Evolutionary conservation across 768 basidiomycete species (phyloP), one percentile per base, ranked within the genome.

Genomic region (Brasilioporus rufonigricans): DNA sequence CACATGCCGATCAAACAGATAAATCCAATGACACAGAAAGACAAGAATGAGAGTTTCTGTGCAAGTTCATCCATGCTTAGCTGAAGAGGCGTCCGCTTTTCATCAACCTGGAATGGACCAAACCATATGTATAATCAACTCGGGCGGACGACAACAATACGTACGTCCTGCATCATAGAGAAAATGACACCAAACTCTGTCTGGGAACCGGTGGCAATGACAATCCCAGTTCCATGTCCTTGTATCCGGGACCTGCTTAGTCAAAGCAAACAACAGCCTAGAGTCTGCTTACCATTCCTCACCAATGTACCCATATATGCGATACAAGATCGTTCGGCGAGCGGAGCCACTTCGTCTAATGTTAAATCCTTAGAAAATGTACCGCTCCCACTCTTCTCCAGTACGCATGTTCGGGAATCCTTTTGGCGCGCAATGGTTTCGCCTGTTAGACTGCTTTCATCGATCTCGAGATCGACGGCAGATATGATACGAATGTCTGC

Each of bases 161-260:
- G 53, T 58, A 93, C 93, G 67, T 97, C 93, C 71, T 97, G 93
- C 92, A 98, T 93, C 93, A 97, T 96, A 14, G 89, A 85, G 68
- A 98, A 98, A 57, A 98, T 92, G 52, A 96, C 86, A 24, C 95
- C 95, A 71, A 98, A 96, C 66, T 98, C 95, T 1, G 93, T 96
- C 58, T 89, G 83, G 13, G 82, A 78, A 2, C 96, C 89, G 1
- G 83, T 92, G 0, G 83, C 92, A 43, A 98, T 89, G 6, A 96
- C 93, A 43, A 98, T 76, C 6, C 96, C 95, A 36, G 80, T 76
- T 0, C 93, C 95, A 50, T 91, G 77, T 7, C 91, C 89, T 90
- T 60, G 49, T 23, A 33, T 36, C 49, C 36, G n/a, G 14, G 19
- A 11, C 16, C 10, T 26, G 35, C 32, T 61, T 2, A 56, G 57